phyloP scores from a whole-genome alignment of 345 rosid genomes.

The Salix dunnii region DNA sequence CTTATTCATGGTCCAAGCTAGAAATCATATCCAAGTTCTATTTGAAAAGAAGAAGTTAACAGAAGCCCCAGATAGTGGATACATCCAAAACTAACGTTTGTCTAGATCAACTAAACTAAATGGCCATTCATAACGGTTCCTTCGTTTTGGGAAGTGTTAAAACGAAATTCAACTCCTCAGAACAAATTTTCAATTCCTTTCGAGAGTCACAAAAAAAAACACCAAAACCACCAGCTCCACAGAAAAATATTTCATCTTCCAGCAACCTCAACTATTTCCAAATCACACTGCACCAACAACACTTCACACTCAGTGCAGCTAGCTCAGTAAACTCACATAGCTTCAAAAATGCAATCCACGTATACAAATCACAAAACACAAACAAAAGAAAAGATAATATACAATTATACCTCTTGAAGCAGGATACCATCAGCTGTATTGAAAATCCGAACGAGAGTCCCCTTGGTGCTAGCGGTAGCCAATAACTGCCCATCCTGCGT shows the following conservation, averaged over 20 bases:
- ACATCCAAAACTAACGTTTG: background rate
- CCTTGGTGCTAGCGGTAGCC: conserved; percentile 86
- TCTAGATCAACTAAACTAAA: background rate
- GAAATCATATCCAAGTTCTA: background rate
- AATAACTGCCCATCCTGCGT: conserved; percentile 80
- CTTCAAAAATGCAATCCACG: background rate
- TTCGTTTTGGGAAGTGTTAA: background rate
- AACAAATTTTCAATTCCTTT: background rate
- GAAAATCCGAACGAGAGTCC: conserved; percentile 76
- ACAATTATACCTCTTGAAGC: conserved; percentile 64
- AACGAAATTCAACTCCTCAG: background rate
- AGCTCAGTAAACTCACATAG: background rate
- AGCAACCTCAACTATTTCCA: background rate
- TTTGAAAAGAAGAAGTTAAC: background rate
- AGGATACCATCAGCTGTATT: conserved; percentile 73
- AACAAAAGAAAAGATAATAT: background rate
- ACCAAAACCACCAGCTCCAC: background rate
- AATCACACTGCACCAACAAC: background rate
- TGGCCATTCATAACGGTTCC: background rate
- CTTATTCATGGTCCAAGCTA: too few relatives aligned
- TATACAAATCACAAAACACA: background rate
- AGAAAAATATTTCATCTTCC: too few relatives aligned
- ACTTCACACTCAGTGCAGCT: background rate
- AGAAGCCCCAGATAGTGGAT: background rate
- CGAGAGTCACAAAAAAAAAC: background rate